phyloP scores from a whole-genome alignment of 805 yeast genomes.

The Kuraishia ogatae region DNA sequence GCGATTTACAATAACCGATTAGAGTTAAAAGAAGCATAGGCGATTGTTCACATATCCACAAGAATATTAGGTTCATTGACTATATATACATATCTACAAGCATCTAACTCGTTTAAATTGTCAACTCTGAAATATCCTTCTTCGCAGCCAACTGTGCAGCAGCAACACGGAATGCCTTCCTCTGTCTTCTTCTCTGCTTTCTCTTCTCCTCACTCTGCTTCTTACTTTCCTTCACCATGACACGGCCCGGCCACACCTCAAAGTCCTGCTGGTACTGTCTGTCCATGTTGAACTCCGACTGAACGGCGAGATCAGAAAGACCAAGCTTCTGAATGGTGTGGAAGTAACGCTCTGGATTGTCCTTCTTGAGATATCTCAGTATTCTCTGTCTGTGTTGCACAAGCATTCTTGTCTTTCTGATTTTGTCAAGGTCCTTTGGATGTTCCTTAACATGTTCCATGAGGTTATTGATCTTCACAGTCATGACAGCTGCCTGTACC shows the following conservation, averaged over 20 bases:
- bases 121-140: background rate
- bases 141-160: slow-evolving; percentile 8
- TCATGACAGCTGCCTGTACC: slow-evolving; percentile 89
- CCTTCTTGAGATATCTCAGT: slow-evolving; percentile 73
- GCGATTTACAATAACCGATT: background rate
- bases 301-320: slow-evolving; percentile 69
- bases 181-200: slow-evolving; percentile 37
- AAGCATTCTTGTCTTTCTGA: slow-evolving; percentile 65
- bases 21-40: background rate
- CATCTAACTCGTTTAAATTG: background rate
- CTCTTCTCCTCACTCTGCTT: slow-evolving; percentile 36
- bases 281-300: slow-evolving; percentile 74
- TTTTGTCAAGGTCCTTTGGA: slow-evolving; percentile 65
- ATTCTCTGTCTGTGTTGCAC: slow-evolving; percentile 87
- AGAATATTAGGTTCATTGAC: background rate
- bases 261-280: slow-evolving; percentile 71
- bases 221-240: slow-evolving; percentile 49
- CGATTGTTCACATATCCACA: background rate
- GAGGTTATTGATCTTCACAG: slow-evolving; percentile 70
- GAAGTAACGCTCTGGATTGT: slow-evolving; percentile 73
- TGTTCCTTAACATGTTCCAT: slow-evolving; percentile 64
- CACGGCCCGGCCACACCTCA: slow-evolving; percentile 69
- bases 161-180: slow-evolving; percentile 25
- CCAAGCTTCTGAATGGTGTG: slow-evolving; percentile 86
- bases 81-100: slow-evolving; percentile 4